These are phyloP conservation scores for Teunomyces panamensis DNA, from an alignment of 805 yeast genomes.

Conservation along the genomic window DNA sequence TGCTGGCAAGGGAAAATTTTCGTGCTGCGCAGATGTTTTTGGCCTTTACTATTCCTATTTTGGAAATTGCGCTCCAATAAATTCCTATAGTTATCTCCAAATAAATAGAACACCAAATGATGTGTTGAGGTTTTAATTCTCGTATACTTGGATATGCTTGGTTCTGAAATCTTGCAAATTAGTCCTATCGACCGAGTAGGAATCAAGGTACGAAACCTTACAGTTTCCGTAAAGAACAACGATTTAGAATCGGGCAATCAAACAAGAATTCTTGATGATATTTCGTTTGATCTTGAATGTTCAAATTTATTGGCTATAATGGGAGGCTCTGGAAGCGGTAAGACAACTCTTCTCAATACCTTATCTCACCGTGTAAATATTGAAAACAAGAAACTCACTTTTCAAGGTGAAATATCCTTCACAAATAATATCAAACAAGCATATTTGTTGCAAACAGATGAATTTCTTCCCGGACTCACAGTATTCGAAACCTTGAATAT, in stretches of 20 bases:
- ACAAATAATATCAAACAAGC: conserved; percentile 17
- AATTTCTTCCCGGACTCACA: conserved; percentile 23
- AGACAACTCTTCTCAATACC: conserved; percentile 24
- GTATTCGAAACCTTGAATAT: conserved; percentile 19
- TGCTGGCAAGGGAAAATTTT: background rate
- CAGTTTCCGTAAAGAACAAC: conserved; percentile 8
- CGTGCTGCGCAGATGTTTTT: background rate
- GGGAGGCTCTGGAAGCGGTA: conserved; percentile 29
- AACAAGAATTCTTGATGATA: conserved; percentile 14
- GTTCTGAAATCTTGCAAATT: conserved; percentile 3
- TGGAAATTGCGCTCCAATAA: background rate
- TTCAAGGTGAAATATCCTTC: conserved; percentile 19
- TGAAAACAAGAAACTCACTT: conserved; percentile 12
- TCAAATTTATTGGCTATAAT: conserved; percentile 24
- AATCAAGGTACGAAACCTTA: conserved; percentile 10
- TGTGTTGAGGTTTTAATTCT: background rate
- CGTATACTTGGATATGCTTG: background rate
- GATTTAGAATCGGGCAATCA: background rate
- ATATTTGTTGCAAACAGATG: conserved; percentile 22
- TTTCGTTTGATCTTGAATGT: conserved; percentile 18
- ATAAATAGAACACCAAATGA: background rate
- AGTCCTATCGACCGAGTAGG: conserved; percentile 6
- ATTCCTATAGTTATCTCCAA: background rate
- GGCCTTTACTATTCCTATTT: background rate
- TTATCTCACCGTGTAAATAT: conserved; percentile 20